Evolutionary conservation across 2,329 filamentous ascomycete species (phyloP).

Genomic region (Exserohilum turcica): DNA sequence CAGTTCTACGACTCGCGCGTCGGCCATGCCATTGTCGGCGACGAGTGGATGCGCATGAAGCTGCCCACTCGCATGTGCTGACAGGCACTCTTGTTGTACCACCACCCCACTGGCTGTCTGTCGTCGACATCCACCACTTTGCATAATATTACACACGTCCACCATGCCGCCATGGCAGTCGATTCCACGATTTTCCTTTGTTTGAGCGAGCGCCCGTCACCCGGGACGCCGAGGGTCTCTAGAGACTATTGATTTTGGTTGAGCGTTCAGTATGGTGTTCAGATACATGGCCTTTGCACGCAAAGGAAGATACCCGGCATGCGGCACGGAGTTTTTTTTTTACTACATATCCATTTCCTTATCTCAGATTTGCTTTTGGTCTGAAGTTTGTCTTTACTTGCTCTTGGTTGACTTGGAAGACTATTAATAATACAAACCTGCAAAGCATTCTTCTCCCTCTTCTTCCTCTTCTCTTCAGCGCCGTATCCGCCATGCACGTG

Average conservation of each 20-base stretch:
- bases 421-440: neutral
- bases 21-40: conserved; percentile 26
- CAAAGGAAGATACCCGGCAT: conserved; percentile 17
- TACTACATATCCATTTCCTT: neutral
- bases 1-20: conserved; percentile 27
- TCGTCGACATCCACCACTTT: too few species aligned
- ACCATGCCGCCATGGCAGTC: neutral
- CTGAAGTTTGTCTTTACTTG: neutral
- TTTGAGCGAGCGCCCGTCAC: neutral
- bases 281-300: conserved; percentile 4
- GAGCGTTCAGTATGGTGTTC: conserved; percentile 4
- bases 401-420: neutral
- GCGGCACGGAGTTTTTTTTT: conserved; percentile 14
- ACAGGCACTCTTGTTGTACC: neutral
- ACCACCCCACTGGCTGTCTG: neutral
- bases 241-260: conserved; percentile 16
- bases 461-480: too few species aligned
- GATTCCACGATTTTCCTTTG: conserved; percentile 7
- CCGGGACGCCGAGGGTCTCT: conserved; percentile 3
- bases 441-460: neutral
- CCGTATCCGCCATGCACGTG: too few species aligned
- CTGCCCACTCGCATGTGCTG: conserved; percentile 17
- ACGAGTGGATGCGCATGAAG: conserved; percentile 32
- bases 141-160: too few species aligned
- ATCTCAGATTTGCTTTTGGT: neutral